Percentiles rank a stretch among this genome's conserved stretches.
Evolutionary conservation across 2,329 filamentous ascomycete genomes (phyloP).

Genomic region (Aspergillus pseudoglaucus): DNA sequence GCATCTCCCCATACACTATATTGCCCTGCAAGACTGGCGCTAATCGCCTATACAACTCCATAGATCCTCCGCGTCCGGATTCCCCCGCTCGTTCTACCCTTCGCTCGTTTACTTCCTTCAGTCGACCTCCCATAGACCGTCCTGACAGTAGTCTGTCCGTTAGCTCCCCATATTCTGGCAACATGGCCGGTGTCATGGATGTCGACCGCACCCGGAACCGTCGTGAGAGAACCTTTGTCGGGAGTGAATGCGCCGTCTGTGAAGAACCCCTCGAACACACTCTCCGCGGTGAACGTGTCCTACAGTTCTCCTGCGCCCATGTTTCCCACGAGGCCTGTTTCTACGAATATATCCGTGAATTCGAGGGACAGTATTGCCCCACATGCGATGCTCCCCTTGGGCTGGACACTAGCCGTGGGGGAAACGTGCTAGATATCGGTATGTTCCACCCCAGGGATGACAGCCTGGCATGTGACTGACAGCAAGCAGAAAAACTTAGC

Average conservation of each 20-base stretch:
- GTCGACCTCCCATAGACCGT: conserved; percentile 20
- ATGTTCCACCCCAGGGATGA: conserved; percentile 22
- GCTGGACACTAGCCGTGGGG: conserved; percentile 84
- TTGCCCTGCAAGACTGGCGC: conserved; percentile 1
- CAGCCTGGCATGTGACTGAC: conserved; percentile 7
- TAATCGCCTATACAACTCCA: conserved; percentile 11
- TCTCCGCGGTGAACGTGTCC: conserved; percentile 81
- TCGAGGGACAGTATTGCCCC: conserved; percentile 89
- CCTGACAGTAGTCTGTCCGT: conserved; percentile 23
- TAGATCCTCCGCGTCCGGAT: conserved; percentile 25
- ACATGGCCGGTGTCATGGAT: conserved; percentile 62
- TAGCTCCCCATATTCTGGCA: conserved; percentile 31
- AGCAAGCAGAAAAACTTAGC: conserved; percentile 75
- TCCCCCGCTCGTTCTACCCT: conserved; percentile 28
- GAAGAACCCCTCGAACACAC: conserved; percentile 96
- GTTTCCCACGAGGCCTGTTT: conserved; percentile 98
- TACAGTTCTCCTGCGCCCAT: conserved; percentile 95
- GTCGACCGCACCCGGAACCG: conserved; percentile 71
- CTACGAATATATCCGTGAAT: conserved; percentile 95
- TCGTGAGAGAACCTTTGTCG: conserved; percentile 89
- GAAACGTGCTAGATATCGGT: conserved; percentile 91
- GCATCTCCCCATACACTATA: too few relatives aligned
- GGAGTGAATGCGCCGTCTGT: conserved; percentile 89
- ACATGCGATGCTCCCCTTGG: conserved; percentile 87
- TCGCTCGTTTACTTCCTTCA: conserved; percentile 25